Evolutionary conservation across 1,139 yeast genomes (phyloP).

Genomic region (Candida smagusa): DNA sequence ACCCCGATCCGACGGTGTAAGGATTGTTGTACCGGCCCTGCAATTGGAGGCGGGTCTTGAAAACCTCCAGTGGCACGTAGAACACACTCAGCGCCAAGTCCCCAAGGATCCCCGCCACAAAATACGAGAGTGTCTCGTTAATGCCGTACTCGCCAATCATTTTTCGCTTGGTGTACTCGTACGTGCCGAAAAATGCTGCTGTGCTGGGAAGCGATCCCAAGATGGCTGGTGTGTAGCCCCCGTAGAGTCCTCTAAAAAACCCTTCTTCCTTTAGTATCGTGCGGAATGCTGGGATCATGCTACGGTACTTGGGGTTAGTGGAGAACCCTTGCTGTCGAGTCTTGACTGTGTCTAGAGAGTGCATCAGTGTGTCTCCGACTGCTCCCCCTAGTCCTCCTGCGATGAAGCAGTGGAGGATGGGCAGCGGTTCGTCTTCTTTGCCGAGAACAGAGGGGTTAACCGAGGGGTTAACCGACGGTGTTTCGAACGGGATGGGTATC

Average conservation of each 20-base stretch:
- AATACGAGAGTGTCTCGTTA: slow-evolving; percentile 77
- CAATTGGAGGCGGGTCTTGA: slow-evolving; percentile 86
- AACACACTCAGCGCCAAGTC: slow-evolving; percentile 88
- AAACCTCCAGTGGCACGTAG: slow-evolving; percentile 96
- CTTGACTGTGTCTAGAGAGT: slow-evolving; percentile 92
- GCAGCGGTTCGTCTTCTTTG: slow-evolving; percentile 20
- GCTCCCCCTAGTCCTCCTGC: slow-evolving; percentile 97
- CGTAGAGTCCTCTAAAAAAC: slow-evolving; percentile 74
- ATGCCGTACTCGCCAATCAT: slow-evolving; percentile 62
- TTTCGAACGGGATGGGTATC: slow-evolving; percentile 41
- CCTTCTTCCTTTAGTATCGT: slow-evolving; percentile 84
- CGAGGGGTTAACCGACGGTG: slow-evolving; percentile 7
- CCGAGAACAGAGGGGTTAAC: neutral
- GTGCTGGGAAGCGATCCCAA: slow-evolving; percentile 92
- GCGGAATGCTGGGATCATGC: slow-evolving; percentile 64
- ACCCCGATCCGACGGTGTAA: slow-evolving; percentile 69
- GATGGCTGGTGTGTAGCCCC: slow-evolving; percentile 91
- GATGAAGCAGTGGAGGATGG: slow-evolving; percentile 62
- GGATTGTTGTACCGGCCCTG: slow-evolving; percentile 88
- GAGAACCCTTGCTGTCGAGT: slow-evolving; percentile 96
- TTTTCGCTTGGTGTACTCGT: slow-evolving; percentile 73
- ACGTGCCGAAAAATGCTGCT: slow-evolving; percentile 86
- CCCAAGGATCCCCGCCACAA: slow-evolving; percentile 85
- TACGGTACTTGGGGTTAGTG: slow-evolving; percentile 59
- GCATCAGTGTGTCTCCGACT: slow-evolving; percentile 91